Evolutionary conservation across 2,329 filamentous ascomycete genomes (phyloP).

Genomic region (Fusarium nematophilum): DNA sequence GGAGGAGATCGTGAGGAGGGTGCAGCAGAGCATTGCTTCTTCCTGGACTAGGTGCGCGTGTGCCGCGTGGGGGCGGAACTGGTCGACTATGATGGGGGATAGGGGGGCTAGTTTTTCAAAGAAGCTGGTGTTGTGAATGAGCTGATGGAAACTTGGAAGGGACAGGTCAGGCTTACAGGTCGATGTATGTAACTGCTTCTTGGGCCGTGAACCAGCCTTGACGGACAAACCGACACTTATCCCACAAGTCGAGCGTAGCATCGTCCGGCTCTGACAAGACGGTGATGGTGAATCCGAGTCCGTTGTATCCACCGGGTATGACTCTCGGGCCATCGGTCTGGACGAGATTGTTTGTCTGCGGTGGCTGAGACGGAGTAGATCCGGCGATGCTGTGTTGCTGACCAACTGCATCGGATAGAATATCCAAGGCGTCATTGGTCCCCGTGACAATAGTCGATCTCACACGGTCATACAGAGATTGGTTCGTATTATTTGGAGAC

Average conservation of each 20-base stretch:
- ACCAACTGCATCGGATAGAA: constrained; percentile 23
- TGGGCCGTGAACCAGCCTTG: constrained; percentile 43
- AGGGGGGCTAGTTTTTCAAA: constrained; percentile 21
- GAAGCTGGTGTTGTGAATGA: constrained; percentile 6
- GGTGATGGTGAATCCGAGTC: constrained; percentile 17
- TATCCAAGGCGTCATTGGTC: constrained; percentile 29
- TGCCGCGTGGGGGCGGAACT: constrained; percentile 17
- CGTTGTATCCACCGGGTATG: constrained; percentile 5
- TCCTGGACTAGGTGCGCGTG: constrained; percentile 25
- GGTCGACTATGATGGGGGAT: constrained; percentile 7
- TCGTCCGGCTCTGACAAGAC: constrained; percentile 35
- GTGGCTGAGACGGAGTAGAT: constrained; percentile 12
- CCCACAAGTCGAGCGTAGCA: constrained; percentile 36
- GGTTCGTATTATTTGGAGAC: not conserved
- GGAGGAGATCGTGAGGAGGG: constrained; percentile 35
- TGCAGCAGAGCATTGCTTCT: constrained; percentile 39
- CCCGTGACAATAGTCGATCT: constrained; percentile 29
- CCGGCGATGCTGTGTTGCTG: constrained; percentile 12
- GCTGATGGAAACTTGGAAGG: no score
- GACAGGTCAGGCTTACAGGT: constrained; percentile 19
- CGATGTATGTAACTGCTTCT: constrained; percentile 43
- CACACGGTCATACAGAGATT: constrained; percentile 22
- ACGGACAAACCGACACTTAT: constrained; percentile 41
- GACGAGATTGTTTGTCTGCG: not conserved
- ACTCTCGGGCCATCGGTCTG: constrained; percentile 1